Base-by-base conservation (phyloP, 1,284 basidiomycete species). In the Moniliella sp. region DNA sequence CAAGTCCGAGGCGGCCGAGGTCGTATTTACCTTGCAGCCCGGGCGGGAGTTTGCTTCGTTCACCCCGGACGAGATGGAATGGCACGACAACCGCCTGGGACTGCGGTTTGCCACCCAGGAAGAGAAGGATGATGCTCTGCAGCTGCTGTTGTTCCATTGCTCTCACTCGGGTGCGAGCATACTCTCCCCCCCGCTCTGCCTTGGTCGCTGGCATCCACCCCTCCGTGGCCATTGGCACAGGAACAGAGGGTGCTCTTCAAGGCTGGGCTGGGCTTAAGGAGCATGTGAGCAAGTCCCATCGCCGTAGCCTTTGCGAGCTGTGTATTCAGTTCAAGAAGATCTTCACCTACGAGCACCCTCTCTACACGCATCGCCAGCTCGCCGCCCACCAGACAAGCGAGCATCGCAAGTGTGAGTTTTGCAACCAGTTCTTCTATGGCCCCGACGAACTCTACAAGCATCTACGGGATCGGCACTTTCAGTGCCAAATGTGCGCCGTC, bases 81-180 rank as follows among this genome's bases (percentile, higher is more conserved):
- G 35, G 28, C 23, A 30, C 12, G 57, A 59, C 35, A 39, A 40
- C 12, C 54, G 49, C 61, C 67, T 93, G 2, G 68, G 69, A 5
- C 77, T 93, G 25, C 73, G 67, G 29, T 97, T 94, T 50, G 83
- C 93, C 65, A 79, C 77, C 12, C 70, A 75, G 45, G 80, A 84
- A 36, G 84, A 91, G 73, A 81, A 88, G 76, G 80, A 93, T 47
- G 79, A 86, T 26, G 80, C 82, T 0, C 67, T 93, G n/a, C 68
- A 88, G 10, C 69, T 97, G 9, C 71, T 97, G 5, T 74, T 82
- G 14, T 71, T 62, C 53, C 64, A 64, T 43, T 65, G 63, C 32
- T 63, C 64, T 2, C 50, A 58, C 16, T 16, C 42, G n/a, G n/a
- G n/a, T n/a, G n/a, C n/a, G n/a, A n/a, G n/a, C n/a, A n/a, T n/a